phyloP scores from a whole-genome alignment of 1,284 basidiomycete genomes.

The Coniferiporia weirii region DNA sequence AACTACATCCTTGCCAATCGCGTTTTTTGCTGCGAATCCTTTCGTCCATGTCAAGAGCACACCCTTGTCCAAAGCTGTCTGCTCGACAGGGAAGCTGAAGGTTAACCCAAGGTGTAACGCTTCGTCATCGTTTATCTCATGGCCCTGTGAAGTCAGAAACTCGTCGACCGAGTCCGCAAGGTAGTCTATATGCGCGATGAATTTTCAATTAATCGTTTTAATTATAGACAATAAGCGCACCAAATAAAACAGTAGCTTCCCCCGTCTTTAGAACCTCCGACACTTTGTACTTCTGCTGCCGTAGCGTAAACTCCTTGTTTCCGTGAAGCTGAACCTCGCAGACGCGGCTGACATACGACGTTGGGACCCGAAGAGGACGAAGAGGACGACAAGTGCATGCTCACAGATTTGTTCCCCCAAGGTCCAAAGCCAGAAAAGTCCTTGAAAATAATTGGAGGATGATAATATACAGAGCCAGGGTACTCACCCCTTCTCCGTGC shows the following conservation, averaged over 20 bases:
- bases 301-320: slow-evolving; percentile 81
- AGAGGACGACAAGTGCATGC: slow-evolving; percentile 27
- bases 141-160: slow-evolving; percentile 66
- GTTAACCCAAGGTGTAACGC: slow-evolving; percentile 85
- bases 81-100: slow-evolving; percentile 97
- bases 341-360: slow-evolving; percentile 60
- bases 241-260: slow-evolving; percentile 77
- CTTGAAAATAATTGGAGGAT: slow-evolving; percentile 36
- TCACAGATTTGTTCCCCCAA: slow-evolving; percentile 93
- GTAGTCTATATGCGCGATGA: slow-evolving; percentile 60
- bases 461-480: background rate
- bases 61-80: slow-evolving; percentile 87
- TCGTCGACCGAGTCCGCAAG: slow-evolving; percentile 94
- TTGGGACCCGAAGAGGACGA: background rate
- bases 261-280: slow-evolving; percentile 88
- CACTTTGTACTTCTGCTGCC: slow-evolving; percentile 92
- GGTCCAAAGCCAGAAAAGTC: slow-evolving; percentile 89
- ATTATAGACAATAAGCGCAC: slow-evolving; percentile 38
- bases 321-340: slow-evolving; percentile 91
- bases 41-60: slow-evolving; percentile 97
- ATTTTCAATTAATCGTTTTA: background rate
- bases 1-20: slow-evolving; percentile 90
- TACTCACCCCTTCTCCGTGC: slow-evolving; percentile 82
- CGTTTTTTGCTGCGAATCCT: slow-evolving; percentile 88
- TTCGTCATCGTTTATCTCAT: slow-evolving; percentile 31